Evolutionary conservation across 371 early-diverging fungal species (phyloP).

Genomic region (Fennellomyces sp.): DNA sequence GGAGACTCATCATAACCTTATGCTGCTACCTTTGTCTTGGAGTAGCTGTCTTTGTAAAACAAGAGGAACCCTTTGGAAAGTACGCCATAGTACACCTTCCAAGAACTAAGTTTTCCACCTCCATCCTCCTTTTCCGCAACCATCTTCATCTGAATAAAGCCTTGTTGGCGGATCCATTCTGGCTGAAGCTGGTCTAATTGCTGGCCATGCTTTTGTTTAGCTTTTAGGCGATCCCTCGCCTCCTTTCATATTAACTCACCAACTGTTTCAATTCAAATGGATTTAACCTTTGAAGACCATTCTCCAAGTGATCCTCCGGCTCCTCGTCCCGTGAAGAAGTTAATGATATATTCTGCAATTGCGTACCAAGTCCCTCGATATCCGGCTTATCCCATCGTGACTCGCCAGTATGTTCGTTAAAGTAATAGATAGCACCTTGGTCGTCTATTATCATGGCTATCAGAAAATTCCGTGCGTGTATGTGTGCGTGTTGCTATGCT

Average conservation of each 20-base stretch:
- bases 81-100: slow-evolving; percentile 51
- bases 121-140: slow-evolving; percentile 46
- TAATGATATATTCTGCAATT: slow-evolving; percentile 24
- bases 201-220: slow-evolving; percentile 7
- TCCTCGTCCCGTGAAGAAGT: background rate
- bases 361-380: background rate
- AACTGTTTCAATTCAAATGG: slow-evolving; percentile 37
- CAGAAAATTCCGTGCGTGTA: background rate
- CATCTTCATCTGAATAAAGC: slow-evolving; percentile 54
- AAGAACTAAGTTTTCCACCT: slow-evolving; percentile 47
- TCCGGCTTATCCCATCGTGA: slow-evolving; percentile 47
- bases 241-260: slow-evolving; percentile 16
- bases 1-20: background rate
- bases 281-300: slow-evolving; percentile 21
- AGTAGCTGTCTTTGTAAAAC: slow-evolving; percentile 42
- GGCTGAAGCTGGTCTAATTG: slow-evolving; percentile 37
- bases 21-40: slow-evolving; percentile 34
- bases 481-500: background rate
- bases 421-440: slow-evolving; percentile 53
- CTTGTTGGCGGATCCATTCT: slow-evolving; percentile 41
- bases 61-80: slow-evolving; percentile 45
- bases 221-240: background rate
- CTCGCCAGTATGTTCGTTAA: slow-evolving; percentile 52
- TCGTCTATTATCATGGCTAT: background rate
- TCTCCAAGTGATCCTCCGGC: slow-evolving; percentile 13